Base-by-base conservation (phyloP, 208 protist species). In the Leishmania mexicana region DNA sequence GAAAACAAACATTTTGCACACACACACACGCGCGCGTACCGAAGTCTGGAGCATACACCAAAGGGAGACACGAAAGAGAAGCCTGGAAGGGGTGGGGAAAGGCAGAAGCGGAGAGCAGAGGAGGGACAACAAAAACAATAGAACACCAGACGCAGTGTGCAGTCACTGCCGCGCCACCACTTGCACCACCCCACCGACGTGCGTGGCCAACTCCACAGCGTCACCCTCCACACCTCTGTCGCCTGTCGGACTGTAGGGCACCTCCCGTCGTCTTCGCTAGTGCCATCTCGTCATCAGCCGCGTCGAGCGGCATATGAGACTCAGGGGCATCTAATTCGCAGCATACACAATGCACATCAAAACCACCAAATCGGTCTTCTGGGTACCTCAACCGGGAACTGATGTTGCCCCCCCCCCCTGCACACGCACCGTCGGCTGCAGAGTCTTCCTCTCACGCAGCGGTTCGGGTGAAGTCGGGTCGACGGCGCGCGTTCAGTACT, bases 401-500 rank as follows among this genome's bases (percentile, higher is more conserved):
- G 1, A n/a, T 51, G 68, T 19, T 72, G 19, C 10, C 60, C 60
- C 1, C 57, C 6, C 38, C 24, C 5, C 42, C 45, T 35, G 49
- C 40, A 53, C 35, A 5, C 19, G 24, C 75, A 51, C 13, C 15
- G 13, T 65, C 35, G 68, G 24, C 67, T 40, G 21, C 38, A 17
- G 17, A 4, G 2, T 21, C 31, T 65, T 13, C 13, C 42, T 65
- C 35, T 49, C 10, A 35, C 10, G 49, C 38, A 47, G 13, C 3
- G n/a, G 10, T 4, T 45, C 1, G 65, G 31, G 24, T 51, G 19
- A 81, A 54, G 49, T 2, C 19, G 19, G 19, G 49, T 28, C 54
- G 4, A 21, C 31, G 19, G 51, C 11, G 58, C 21, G 40, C 15
- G 28, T 21, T 84, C 83, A 98, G 79, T 96, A 97, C 82, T 97